Conservation (phyloP, 176 grass and related monocot genomes). For the Calamus simplicifolius region DNA sequence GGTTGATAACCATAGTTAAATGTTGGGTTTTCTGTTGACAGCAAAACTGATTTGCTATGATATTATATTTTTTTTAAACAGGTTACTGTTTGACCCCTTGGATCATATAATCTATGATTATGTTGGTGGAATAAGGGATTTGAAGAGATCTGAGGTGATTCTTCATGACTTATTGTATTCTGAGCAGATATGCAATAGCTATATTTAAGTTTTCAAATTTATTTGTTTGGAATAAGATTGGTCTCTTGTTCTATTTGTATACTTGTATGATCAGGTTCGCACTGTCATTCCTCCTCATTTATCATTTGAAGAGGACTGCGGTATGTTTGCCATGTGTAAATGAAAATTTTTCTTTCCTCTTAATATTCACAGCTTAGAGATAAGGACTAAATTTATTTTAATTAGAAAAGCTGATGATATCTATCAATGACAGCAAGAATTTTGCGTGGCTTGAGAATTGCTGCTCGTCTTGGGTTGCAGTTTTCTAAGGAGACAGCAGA, state of each 20-base stretch:
- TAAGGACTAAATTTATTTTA: too few species aligned
- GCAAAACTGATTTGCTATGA: not conserved
- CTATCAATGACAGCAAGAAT: conserved; percentile 69
- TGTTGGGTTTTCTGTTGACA: too few species aligned
- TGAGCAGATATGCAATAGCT: too few species aligned
- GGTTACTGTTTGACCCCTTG: conserved; percentile 75
- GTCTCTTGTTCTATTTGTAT: conserved; percentile 14
- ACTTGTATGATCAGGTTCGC: conserved; percentile 39
- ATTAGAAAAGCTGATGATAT: too few species aligned
- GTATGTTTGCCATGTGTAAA: conserved; percentile 26
- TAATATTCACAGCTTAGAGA: too few species aligned
- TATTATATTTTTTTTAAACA: conserved; percentile 21
- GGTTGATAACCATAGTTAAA: too few species aligned
- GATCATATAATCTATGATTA: conserved; percentile 68
- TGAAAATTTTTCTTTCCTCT: too few species aligned
- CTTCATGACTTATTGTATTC: too few species aligned
- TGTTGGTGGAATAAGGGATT: conserved; percentile 77
- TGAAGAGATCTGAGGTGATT: conserved; percentile 68
- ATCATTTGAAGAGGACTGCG: conserved; percentile 78
- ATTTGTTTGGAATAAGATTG: not conserved
- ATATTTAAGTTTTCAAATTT: too few species aligned
- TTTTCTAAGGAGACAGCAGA: conserved; percentile 65
- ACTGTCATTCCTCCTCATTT: conserved; percentile 63
- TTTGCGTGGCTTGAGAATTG: conserved; percentile 94
- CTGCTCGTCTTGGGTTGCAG: conserved; percentile 61